A percentile compares a stretch with the other conserved stretches of the same genome.
Evolutionary conservation across 768 basidiomycete genomes (phyloP).

Genomic region (Suillus subaureus): DNA sequence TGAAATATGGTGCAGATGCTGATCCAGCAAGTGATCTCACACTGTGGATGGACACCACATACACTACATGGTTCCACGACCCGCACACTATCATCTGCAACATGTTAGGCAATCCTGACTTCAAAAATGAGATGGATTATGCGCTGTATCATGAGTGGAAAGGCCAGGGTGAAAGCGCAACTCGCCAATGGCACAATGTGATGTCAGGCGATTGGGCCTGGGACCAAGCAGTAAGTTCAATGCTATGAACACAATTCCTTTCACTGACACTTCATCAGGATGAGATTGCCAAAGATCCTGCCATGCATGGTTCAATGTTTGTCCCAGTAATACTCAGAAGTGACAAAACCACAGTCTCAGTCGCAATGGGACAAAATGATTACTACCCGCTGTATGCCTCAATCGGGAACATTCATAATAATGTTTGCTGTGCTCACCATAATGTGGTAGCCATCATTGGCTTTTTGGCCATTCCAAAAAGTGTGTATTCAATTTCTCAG

Average conservation of each 20-base stretch:
- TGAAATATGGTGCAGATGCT: constrained; percentile 1
- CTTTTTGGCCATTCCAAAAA: constrained; percentile 25
- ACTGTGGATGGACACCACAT: constrained; percentile 29
- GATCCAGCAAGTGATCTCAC: constrained; percentile 15
- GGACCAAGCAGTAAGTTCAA: not conserved
- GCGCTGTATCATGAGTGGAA: constrained; percentile 15
- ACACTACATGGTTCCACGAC: too few species aligned
- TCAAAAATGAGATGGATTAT: constrained; percentile 23
- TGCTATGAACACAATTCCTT: not conserved
- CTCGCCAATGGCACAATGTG: not conserved
- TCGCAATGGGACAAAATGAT: too few species aligned
- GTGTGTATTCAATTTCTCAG: too few species aligned
- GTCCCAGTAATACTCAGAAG: too few species aligned
- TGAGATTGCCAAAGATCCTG: too few species aligned
- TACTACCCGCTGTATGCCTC: constrained; percentile 1
- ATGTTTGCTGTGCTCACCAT: constrained; percentile 21
- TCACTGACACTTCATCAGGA: too few species aligned
- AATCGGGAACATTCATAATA: constrained; percentile 23
- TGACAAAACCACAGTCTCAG: too few species aligned
- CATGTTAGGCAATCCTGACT: constrained; percentile 26
- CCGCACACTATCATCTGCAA: constrained; percentile 18
- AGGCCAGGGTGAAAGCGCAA: not conserved
- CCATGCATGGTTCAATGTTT: too few species aligned
- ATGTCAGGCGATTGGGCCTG: constrained; percentile 21
- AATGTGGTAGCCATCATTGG: constrained; percentile 18